Percentiles rank a stretch among this genome's conserved stretches.
phyloP scores from a whole-genome alignment of 2,329 filamentous ascomycete genomes.

The Alternaria sp. region DNA sequence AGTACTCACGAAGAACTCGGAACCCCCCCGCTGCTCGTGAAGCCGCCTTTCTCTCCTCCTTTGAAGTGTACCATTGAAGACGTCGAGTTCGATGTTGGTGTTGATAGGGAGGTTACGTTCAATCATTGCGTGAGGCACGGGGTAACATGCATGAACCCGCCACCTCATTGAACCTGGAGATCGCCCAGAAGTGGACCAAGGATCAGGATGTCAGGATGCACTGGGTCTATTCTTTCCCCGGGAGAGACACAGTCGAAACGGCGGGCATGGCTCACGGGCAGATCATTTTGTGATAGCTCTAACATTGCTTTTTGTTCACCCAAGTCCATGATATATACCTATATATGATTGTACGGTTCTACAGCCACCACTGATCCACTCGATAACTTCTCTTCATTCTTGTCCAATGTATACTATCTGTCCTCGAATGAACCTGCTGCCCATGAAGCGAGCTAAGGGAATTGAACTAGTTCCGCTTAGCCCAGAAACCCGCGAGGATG shows the following conservation, averaged over 20 bases:
- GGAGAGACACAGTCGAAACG: background rate
- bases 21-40: background rate
- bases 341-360: background rate
- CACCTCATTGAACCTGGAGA: background rate
- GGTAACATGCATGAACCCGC: background rate
- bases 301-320: background rate
- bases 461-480: constrained; percentile 1
- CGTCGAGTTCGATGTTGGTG: background rate
- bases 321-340: background rate
- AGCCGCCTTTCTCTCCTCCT: too few relatives aligned
- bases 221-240: background rate
- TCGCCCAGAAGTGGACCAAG: background rate
- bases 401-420: background rate
- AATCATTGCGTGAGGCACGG: background rate
- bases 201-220: background rate
- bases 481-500: constrained; percentile 4
- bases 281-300: background rate
- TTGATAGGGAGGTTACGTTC: background rate
- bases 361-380: background rate
- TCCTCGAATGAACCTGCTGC: background rate
- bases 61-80: background rate
- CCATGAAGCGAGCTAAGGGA: background rate
- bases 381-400: background rate
- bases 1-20: background rate
- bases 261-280: background rate